Evolutionary conservation across 2,329 filamentous ascomycete genomes (phyloP), one percentile per base, ranked within the genome.

Genomic region (Tolypocladium tundrense): DNA sequence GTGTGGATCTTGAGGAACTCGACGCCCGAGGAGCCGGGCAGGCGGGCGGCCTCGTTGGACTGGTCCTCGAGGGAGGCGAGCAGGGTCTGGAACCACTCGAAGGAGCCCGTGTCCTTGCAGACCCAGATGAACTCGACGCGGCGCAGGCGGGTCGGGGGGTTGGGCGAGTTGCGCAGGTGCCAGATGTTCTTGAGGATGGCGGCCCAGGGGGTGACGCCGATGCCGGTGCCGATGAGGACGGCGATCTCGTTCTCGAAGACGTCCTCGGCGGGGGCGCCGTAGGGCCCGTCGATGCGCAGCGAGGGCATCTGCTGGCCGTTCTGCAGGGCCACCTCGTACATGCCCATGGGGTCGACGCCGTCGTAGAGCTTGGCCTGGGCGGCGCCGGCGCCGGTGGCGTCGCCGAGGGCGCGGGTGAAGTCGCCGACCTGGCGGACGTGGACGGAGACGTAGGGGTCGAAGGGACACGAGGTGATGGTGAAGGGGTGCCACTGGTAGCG

Each of bases 91-190:
- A 99, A 97, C 94, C 94, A 99, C 75, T 97, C 94, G 68, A 99
- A 99, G 0, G 92, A 96, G 40, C 84, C 88, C 0, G 92, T 96
- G 69, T 97, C 92, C 72, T 90, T 94, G 82, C 93, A 97, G 55
- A 97, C 88, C 94, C 94, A 99, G 77, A 99, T 95, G 75, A 99
- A 99, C 73, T 99, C 94, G 39, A 99, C 93, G 72, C 94, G 88
- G 60, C 91, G 89, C 53, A 99, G 86, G 69, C 93, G 90, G 54
- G 84, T 86, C 1, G 93, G 92, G 31, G 92, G 90, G 77, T 97
- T 94, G 9, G 93, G 92, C 19, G 87, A 85, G 63, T 94, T 88
- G 62, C 94, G 91, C 68, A 96, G 81, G 72, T 99, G 93, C 90
- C 92, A 99, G 74, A 99, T 97, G 72, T 96, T 97, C 78, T 99